phyloP scores from a whole-genome alignment of 768 basidiomycete species.

The Trametes sanguinea region DNA sequence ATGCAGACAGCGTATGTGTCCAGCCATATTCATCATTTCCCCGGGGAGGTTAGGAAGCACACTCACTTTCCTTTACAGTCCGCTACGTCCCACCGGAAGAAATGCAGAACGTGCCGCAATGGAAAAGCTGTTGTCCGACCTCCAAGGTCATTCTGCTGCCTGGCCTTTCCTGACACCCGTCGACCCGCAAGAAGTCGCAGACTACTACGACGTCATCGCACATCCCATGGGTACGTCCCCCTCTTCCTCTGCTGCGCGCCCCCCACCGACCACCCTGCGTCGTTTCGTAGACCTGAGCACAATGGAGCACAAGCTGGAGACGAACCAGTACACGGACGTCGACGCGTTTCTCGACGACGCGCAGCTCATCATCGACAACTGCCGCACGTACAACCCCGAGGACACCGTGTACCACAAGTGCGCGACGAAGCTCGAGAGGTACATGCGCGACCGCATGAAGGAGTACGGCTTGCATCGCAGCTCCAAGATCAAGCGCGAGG shows the following conservation, averaged over 20 bases:
- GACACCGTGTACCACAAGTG: conserved; percentile 78
- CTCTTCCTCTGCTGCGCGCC: background rate
- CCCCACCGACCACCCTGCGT: background rate
- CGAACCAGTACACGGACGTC: conserved; percentile 77
- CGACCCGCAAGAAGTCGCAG: conserved; percentile 71
- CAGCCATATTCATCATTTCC: background rate
- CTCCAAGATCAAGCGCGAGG: conserved; percentile 30
- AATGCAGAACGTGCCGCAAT: conserved; percentile 66
- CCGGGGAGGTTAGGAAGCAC: background rate
- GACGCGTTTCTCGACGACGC: conserved; percentile 79
- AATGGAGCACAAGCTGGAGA: conserved; percentile 88
- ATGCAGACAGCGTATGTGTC: conserved; percentile 69
- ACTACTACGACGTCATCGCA: conserved; percentile 89
- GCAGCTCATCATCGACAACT: conserved; percentile 86
- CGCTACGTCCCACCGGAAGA: conserved; percentile 48
- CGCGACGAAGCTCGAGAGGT: conserved; percentile 82
- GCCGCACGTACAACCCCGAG: conserved; percentile 84
- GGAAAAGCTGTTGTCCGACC: conserved; percentile 74
- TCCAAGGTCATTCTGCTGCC: conserved; percentile 73
- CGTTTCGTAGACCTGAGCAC: conserved; percentile 69
- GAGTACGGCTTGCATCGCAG: conserved; percentile 21
- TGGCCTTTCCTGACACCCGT: conserved; percentile 93
- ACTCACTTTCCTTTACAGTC: conserved; percentile 27
- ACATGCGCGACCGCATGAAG: conserved; percentile 53
- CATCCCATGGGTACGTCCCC: conserved; percentile 83